Percentiles rank a stretch among this genome's conserved stretches.
Evolutionary conservation across 257 asterid species (phyloP).

Genomic region (Solanum lignicaule): DNA sequence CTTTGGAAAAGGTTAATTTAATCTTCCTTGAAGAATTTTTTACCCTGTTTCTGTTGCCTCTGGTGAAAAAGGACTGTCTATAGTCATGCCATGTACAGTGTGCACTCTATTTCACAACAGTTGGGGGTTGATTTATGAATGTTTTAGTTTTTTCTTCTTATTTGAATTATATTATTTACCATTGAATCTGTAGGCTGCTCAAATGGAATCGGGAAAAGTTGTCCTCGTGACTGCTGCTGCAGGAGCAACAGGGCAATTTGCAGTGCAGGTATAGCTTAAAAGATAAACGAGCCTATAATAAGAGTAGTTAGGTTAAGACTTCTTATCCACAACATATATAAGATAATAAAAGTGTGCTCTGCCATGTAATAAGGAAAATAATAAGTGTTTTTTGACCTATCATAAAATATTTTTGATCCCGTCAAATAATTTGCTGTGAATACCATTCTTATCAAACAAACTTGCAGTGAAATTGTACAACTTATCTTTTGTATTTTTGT

Average conservation of each 20-base stretch:
- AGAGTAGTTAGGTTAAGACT: background rate
- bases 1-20: constrained; percentile 71
- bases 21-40: background rate
- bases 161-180: background rate
- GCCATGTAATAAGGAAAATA: background rate
- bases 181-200: constrained; percentile 53
- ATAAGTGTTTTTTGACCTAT: background rate
- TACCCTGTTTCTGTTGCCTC: background rate
- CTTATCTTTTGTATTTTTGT: background rate
- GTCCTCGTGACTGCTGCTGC: constrained; percentile 99
- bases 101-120: background rate
- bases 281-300: background rate
- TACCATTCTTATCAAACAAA: background rate
- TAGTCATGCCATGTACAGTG: background rate
- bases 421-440: background rate
- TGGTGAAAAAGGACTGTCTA: background rate
- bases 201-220: constrained; percentile 70
- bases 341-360: background rate
- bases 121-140: background rate
- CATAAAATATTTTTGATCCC: background rate
- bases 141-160: background rate
- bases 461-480: background rate
- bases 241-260: constrained; percentile 98
- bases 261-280: constrained; percentile 68
- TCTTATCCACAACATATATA: background rate